phyloP scores from a whole-genome alignment of 305 asterid species.

The Nicotiana rustica region DNA sequence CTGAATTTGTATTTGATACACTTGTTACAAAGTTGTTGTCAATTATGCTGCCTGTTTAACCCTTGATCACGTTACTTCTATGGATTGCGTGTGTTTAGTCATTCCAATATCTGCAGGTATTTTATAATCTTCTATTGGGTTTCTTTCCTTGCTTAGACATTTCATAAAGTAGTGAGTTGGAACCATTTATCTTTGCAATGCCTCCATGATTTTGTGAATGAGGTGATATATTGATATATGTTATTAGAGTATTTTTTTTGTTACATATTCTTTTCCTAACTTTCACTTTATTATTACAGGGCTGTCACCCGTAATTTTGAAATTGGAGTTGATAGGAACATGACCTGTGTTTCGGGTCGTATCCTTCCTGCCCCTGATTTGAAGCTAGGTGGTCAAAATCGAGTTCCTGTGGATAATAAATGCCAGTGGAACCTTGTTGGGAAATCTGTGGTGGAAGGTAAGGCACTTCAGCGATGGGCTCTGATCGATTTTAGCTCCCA shows the following conservation, averaged over 20 bases:
- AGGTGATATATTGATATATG: background rate
- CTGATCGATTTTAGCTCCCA: slow-evolving; percentile 53
- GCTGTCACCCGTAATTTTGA: slow-evolving; percentile 52
- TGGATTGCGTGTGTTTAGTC: background rate
- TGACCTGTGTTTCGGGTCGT: slow-evolving; percentile 65
- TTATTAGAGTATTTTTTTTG: background rate
- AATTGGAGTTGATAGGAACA: slow-evolving; percentile 48
- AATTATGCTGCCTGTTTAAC: background rate
- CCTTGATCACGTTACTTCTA: background rate
- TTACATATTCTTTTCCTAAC: background rate
- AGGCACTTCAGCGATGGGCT: slow-evolving; percentile 62
- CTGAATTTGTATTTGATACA: background rate
- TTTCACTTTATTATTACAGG: slow-evolving; percentile 41
- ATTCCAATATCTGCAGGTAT: background rate
- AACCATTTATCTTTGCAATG: background rate
- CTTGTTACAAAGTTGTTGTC: background rate
- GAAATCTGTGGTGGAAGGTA: slow-evolving; percentile 56
- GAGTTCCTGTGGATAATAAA: slow-evolving; percentile 41
- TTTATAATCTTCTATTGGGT: background rate
- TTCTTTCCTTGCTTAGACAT: background rate
- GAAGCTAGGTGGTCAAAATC: slow-evolving; percentile 52
- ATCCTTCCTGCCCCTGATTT: slow-evolving; percentile 62
- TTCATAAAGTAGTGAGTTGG: background rate
- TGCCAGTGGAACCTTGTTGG: slow-evolving; percentile 69
- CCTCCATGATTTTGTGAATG: background rate